Base-by-base conservation (phyloP, 179 eudicot species). In the Drosera spatulata region DNA sequence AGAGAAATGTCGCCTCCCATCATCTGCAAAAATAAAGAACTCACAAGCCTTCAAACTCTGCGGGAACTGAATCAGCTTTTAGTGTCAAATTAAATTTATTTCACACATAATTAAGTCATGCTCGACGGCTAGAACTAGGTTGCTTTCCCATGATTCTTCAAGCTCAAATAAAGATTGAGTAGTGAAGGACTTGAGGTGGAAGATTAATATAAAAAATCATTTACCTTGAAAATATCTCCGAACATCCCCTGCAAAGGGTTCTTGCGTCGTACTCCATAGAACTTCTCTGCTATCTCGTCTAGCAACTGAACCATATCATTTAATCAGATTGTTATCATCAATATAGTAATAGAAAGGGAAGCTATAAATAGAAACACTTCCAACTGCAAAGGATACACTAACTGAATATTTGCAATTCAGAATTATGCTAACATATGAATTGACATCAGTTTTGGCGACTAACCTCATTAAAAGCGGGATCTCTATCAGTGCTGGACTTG, bases 161-260 rank as follows among this genome's bases (percentile, higher is more conserved):
- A 4, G 45, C 45, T 4, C 5, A 7, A 43, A 43, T 43, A 43
- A 43, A 43, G 53, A 43, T 7, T 7, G 45, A 43, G 45, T 43
- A 43, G 45, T 7, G 45, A 43, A 43, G 8, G 45, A 7, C 45
- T 4, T 43, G 45, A 33, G 45, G 45, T 7, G 5, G 45, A 43
- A 43, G 8, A 4, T 43, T 43, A 4, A 7, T 43, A 43, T 43
- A 43, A 43, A 7, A 43, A 43, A 7, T 45, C 7, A 6, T 48
- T 76, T 60, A 93, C 99, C 87, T 86, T 89, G 65, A 93, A 81
- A 43, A 89, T 49, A 65, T 93, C 99, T 48, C 99, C 96, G 61
- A 93, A 89, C 85, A 93, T 81, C 71, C 95, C 99, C 64, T 85
- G 95, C 89, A 93, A 56, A 52, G 89, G 81, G 68, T 73, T 93